Evolutionary conservation across 768 basidiomycete genomes (phyloP).

Genomic region (Cantharellus cinnabarinus): DNA sequence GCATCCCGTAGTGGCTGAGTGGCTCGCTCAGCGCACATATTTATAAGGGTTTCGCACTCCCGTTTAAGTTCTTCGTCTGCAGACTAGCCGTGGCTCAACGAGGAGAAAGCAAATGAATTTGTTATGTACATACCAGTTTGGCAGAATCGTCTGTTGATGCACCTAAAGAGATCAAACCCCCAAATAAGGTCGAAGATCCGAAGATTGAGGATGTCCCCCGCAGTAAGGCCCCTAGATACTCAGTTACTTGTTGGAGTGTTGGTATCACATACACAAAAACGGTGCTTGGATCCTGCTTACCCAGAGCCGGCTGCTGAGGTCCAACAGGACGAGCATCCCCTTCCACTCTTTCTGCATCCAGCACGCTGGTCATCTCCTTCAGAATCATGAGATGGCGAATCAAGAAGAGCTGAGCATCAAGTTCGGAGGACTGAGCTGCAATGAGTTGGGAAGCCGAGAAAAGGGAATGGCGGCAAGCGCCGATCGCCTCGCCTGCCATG

Average conservation of each 20-base stretch:
- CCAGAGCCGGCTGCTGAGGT: conserved; percentile 24
- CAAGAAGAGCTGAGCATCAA: conserved; percentile 73
- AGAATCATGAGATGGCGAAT: conserved; percentile 77
- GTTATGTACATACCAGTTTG: conserved; percentile 1
- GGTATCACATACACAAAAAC: conserved; percentile 15
- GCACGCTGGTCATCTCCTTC: conserved; percentile 51
- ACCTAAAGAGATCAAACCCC: conserved; percentile 35
- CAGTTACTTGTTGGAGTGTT: background rate
- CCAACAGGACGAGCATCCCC: conserved; percentile 35
- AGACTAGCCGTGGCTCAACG: conserved; percentile 29
- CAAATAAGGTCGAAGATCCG: conserved; percentile 22
- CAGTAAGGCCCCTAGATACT: conserved; percentile 29
- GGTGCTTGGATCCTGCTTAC: conserved; percentile 26
- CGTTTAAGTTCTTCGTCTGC: conserved; percentile 59
- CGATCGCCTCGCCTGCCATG: conserved; percentile 82
- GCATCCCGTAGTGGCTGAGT: conserved; percentile 38
- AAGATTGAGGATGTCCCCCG: conserved; percentile 33
- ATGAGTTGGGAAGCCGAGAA: conserved; percentile 50
- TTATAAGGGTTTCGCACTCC: conserved; percentile 71
- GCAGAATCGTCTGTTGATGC: conserved; percentile 20
- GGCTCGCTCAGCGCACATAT: conserved; percentile 33
- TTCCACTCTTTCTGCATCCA: conserved; percentile 13
- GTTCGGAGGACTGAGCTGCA: conserved; percentile 23
- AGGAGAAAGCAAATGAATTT: conserved; percentile 20
- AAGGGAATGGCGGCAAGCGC: conserved; percentile 64